Base-by-base conservation (phyloP, 768 basidiomycete species). In the Leccinum aurantiacum region DNA sequence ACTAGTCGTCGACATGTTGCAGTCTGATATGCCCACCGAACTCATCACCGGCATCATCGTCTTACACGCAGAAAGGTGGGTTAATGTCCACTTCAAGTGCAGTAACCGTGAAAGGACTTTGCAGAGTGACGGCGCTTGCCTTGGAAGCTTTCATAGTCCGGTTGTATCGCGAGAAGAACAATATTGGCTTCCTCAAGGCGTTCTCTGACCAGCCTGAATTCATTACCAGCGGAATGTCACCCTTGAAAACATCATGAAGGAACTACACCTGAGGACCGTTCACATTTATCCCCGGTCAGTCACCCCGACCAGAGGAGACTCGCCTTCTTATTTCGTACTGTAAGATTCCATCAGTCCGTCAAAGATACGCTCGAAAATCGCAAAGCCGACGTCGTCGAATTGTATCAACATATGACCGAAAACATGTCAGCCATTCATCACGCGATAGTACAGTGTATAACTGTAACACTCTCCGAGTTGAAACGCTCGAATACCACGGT, bases 161-260 rank as follows among this genome's bases (percentile, higher is more conserved):
- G 3, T 77, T 97, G 3, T 98, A 89, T 70, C 84, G 96, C 46
- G 89, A 97, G 74, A 86, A 89, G 76, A 99, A 98, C 77, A 84
- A 82, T 71, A 80, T 79, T 2, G 96, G 96, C 1, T 99, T 98
- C 73, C 78, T 98, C 64, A 98, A 99, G 74, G 97, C 94, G 0
- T 97, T 99, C 70, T 93, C 94, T 2, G 97, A 98, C 73, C 91
- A 98, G 67, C 95, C 96, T 4, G 97, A 98, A 72, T 86, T 90
- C 62, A 97, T 99, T 61, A 95, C 90, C 0, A 92, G 86, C 62
- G 96, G 95, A 1, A 75, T 98, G 72, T 93, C 92, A 1, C 97
- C 97, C 1, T 78, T 99, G 22, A 90, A 88, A 94, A 89, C 56
- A 90, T 96, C 62, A 87, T 99, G 84, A 93, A 94, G 61, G 93